These are phyloP conservation scores for Ilex asprella DNA, from an alignment of 257 asterid genomes.

Conservation along the genomic window DNA sequence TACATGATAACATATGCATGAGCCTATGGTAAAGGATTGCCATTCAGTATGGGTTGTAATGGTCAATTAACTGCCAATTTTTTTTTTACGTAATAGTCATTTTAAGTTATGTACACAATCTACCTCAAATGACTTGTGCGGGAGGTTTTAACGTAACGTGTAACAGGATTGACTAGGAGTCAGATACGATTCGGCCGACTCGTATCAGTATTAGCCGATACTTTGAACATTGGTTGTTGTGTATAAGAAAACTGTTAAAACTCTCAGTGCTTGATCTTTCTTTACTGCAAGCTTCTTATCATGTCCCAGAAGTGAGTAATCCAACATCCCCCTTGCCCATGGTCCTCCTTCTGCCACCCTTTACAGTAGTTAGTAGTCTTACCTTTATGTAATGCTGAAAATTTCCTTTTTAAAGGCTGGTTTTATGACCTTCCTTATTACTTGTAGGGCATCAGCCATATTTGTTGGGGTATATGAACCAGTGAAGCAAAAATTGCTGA, in stretches of 20 bases:
- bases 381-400: neutral
- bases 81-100: no score
- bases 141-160: no score
- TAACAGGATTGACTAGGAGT: no score
- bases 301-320: neutral
- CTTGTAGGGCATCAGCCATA: constrained; percentile 65
- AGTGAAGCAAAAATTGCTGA: constrained; percentile 46
- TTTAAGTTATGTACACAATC: neutral
- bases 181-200: neutral
- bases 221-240: neutral
- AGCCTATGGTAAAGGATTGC: neutral
- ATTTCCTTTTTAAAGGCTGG: neutral
- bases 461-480: constrained; percentile 68
- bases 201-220: neutral
- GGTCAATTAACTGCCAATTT: neutral
- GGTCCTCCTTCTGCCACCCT: neutral
- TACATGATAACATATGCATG: neutral
- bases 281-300: neutral
- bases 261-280: neutral
- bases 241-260: neutral
- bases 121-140: no score
- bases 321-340: neutral
- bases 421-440: neutral
- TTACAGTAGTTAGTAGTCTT: neutral
- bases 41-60: neutral